These are phyloP conservation scores for Sordariomycetes sp. DNA, from an alignment of 2,329 filamentous ascomycete genomes.

Conservation along the genomic window DNA sequence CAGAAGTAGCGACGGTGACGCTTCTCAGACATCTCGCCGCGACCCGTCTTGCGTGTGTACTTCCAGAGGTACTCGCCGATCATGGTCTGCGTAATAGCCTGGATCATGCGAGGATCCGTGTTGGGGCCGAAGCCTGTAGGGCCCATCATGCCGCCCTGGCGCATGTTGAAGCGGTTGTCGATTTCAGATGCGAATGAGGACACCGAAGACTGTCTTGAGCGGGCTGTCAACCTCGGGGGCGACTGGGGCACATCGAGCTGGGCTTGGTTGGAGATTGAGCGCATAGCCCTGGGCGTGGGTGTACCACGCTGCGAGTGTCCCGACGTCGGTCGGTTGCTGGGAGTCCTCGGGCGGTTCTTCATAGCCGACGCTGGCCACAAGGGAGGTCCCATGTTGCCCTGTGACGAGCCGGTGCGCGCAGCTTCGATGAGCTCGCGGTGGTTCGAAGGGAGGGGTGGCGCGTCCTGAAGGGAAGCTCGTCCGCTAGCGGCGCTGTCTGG, in stretches of 20 bases:
- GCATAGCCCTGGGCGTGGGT: constrained; percentile 43
- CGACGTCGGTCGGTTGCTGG: constrained; percentile 39
- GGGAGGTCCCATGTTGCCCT: constrained; percentile 72
- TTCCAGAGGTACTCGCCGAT: constrained; percentile 99
- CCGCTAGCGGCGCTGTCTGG: constrained; percentile 68
- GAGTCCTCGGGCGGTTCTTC: constrained; percentile 50
- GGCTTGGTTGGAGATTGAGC: constrained; percentile 38
- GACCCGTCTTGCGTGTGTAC: constrained; percentile 91
- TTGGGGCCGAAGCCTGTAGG: constrained; percentile 54
- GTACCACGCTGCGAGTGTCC: constrained; percentile 43
- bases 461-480: constrained; percentile 27
- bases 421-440: constrained; percentile 81
- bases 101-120: constrained; percentile 96
- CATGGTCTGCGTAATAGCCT: constrained; percentile 98
- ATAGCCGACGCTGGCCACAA: constrained; percentile 67
- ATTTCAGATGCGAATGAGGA: constrained; percentile 95
- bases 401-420: constrained; percentile 50
- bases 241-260: constrained; percentile 32
- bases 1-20: constrained; percentile 95
- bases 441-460: constrained; percentile 71
- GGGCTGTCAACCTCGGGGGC: constrained; percentile 26
- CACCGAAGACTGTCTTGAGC: constrained; percentile 62
- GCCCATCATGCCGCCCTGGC: constrained; percentile 44
- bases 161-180: constrained; percentile 80
- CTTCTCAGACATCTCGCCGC: constrained; percentile 78